Conservation (phyloP, 148 eudicot species). For the Pharnaceum exiguum region DNA sequence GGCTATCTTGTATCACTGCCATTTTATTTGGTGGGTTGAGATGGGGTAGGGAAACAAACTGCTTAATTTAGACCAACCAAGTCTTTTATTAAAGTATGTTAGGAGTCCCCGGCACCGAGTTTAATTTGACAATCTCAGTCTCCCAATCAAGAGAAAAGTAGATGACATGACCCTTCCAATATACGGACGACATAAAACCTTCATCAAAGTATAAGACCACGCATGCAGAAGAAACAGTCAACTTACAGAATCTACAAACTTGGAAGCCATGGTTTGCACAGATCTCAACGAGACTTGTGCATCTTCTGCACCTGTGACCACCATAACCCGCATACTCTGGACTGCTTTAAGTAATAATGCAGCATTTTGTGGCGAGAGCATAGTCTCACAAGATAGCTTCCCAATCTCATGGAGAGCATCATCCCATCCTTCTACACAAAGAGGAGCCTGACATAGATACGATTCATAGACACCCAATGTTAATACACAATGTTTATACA, state of each 20-base stretch:
- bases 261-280: conserved; percentile 87
- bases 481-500: not conserved
- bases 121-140: no score
- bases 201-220: not conserved
- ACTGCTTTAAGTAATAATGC: conserved; percentile 57
- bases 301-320: conserved; percentile 90
- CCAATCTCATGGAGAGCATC: conserved; percentile 93
- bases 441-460: conserved; percentile 57
- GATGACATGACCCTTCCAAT: not conserved
- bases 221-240: not conserved
- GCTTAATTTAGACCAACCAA: no score
- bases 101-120: no score
- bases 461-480: not conserved
- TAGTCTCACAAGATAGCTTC: conserved; percentile 72
- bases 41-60: no score
- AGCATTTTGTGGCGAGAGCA: conserved; percentile 65
- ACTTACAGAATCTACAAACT: conserved; percentile 88
- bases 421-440: conserved; percentile 95
- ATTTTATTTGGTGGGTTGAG: no score
- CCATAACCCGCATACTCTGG: conserved; percentile 67
- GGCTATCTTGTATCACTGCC: no score
- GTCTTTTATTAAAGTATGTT: no score
- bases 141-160: no score
- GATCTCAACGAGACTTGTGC: conserved; percentile 72
- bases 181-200: not conserved